Evolutionary conservation across 352 stramenopile genomes (phyloP), one percentile per base, ranked within the genome.

Genomic region (Phytophthora palmivora): DNA sequence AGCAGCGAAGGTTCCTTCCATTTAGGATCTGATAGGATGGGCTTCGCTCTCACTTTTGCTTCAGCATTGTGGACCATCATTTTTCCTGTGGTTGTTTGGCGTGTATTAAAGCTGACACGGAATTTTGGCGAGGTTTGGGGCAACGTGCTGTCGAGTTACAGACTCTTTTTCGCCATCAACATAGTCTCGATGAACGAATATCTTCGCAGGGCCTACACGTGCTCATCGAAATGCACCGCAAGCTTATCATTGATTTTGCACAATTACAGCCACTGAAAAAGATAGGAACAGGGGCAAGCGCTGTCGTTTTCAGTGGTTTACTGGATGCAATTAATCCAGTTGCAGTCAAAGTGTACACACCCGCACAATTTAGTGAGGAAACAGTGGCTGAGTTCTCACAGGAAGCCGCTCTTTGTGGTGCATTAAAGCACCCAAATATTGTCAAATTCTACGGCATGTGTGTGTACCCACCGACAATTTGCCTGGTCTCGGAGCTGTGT

Each of bases 231-330:
- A 88, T 88, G 76, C 71, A 91, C 44, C 78, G 77, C 24, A 84
- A 87, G 47, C 76, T 82, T 44, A 85, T 91, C 32, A 87, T 95
- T 19, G 84, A 95, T 56, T 95, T 93, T 55, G 78, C 78, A 1
- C 67, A 88, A 49, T 58, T 95, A 6, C 58, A 90, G 26, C 45
- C 92, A 15, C 54, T 81, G 39, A 62, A 64, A 5, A 66, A 78
- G 44, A 89, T 95, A 19, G 80, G 78, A 5, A 54, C 51, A 10
- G 82, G 82, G 0, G 52, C 58, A 10, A 82, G 61, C 18, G 78
- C 76, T 16, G 62, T 79, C 10, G 80, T 92, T 18, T 89, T 82
- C 51, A 67, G 58, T 28, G 82, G 78, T 15, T 24, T 70, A 12
- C 45, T 84, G 15, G 47, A 73, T 33, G 66, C 67, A 8, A 42